Conservation (phyloP, 805 yeast genomes). For the Saccharomycopsis sp. region DNA sequence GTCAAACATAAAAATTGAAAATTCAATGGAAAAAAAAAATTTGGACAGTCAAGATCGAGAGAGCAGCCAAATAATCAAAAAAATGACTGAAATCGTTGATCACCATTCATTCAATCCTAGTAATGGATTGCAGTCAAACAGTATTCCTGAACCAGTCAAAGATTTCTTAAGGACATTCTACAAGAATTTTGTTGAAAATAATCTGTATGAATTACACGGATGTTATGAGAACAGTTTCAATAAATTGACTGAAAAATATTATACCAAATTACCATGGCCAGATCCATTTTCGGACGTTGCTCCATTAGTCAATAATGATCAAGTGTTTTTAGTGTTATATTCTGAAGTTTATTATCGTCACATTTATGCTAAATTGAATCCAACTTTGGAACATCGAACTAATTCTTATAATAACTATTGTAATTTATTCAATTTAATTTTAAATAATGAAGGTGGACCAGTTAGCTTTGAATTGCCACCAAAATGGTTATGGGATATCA, state of each 20-base stretch:
- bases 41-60: background rate
- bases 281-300: slow-evolving; percentile 37
- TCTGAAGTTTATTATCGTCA: slow-evolving; percentile 46
- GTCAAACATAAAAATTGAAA: background rate
- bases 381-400: slow-evolving; percentile 38
- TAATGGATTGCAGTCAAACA: background rate
- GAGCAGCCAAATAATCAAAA: background rate
- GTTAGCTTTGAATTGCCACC: slow-evolving; percentile 40
- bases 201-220: slow-evolving; percentile 36
- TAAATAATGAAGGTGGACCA: slow-evolving; percentile 38
- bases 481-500: slow-evolving; percentile 46
- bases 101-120: background rate
- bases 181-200: slow-evolving; percentile 36
- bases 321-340: slow-evolving; percentile 38
- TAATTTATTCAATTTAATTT: slow-evolving; percentile 37
- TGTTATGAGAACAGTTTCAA: slow-evolving; percentile 41
- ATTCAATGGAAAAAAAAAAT: background rate
- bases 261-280: slow-evolving; percentile 39
- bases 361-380: slow-evolving; percentile 37
- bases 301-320: slow-evolving; percentile 38
- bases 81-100: slow-evolving; percentile 5
- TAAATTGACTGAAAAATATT: slow-evolving; percentile 39
- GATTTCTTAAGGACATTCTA: slow-evolving; percentile 38
- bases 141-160: slow-evolving; percentile 39
- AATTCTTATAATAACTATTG: slow-evolving; percentile 45